Evolutionary conservation across 2,329 filamentous ascomycete genomes (phyloP), one percentile per base, ranked within the genome.

Genomic region (Pseudogymnoascus sp.): DNA sequence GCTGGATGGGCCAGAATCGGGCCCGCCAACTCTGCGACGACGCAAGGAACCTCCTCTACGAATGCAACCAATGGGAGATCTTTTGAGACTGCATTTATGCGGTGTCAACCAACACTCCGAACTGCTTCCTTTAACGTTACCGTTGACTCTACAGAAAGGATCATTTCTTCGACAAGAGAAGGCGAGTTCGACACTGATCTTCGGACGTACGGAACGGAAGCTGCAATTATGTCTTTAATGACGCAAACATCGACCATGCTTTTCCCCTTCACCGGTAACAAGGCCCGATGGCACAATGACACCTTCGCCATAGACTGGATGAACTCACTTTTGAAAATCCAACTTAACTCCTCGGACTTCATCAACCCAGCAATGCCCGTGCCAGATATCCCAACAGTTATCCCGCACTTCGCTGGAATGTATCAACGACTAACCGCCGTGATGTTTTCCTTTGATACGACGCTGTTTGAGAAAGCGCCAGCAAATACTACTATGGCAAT

Each of bases 211-310:
- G 42, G 14, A 64, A 63, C 16, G 23, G 39, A 7, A 62, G 5
- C 18, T 36, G 59, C 8, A 18, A 18, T 14, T 21, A 21, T 7
- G 14, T 68, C 11, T 61, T 65, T 31, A 10, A 29, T 16, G 18
- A 63, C 34, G 34, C 29, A 12, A 64, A n/a, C 31, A 12, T 47
- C 42, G 18, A 6, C 2, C 5, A 14, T 8, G 11, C 5, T 65
- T 47, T 0, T 26, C 6, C 11, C 21, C 14, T 2, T 0, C n/a
- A 16, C 23, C 4, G 45, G 11, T 23, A 1, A 47, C 1, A 7
- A 4, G 1, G 2, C 67, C 16, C 36, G 12, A 5, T 83, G 78
- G 77, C 83, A 84, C 66, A 83, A 81, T 63, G 76, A 81, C 47
- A 77, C 73, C 0, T 69, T 75, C 1, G 71, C 80, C 0, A 68